Percentiles rank a stretch among this genome's conserved stretches.
phyloP scores from a whole-genome alignment of 352 stramenopile genomes.

The Pythium aristosporum region DNA sequence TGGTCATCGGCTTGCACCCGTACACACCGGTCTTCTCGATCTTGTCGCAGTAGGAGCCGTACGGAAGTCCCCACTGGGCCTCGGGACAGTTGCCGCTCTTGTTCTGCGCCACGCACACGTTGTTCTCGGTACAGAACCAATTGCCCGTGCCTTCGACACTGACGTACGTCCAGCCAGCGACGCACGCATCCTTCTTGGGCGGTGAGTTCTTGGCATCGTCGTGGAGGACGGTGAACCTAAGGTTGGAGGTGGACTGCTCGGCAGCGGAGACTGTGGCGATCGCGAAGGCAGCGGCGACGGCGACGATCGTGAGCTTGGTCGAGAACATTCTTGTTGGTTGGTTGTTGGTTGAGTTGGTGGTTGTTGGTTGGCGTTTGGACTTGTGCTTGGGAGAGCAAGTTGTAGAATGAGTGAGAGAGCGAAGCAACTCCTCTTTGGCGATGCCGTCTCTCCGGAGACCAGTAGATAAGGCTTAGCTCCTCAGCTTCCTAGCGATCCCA shows the following conservation, averaged over 20 bases:
- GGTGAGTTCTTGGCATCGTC: background rate
- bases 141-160: slow-evolving; percentile 13
- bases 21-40: slow-evolving; percentile 5
- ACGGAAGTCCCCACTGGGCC: slow-evolving; percentile 8
- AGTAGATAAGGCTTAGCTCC: too few species aligned
- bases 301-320: background rate
- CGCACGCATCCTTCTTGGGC: slow-evolving; percentile 2
- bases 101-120: slow-evolving; percentile 10
- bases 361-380: too few species aligned
- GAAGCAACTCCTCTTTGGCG: too few species aligned
- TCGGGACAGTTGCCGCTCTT: slow-evolving; percentile 12
- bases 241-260: background rate
- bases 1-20: slow-evolving; percentile 8
- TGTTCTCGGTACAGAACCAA: slow-evolving; percentile 7
- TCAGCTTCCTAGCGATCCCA: too few species aligned
- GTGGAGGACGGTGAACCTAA: background rate
- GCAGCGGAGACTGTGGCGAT: background rate
- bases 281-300: background rate
- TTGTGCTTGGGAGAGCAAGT: too few species aligned
- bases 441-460: too few species aligned
- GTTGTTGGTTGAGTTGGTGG: too few species aligned
- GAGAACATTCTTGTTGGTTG: background rate
- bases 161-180: slow-evolving; percentile 2
- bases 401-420: too few species aligned
- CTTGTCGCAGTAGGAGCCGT: slow-evolving; percentile 16